These are phyloP conservation scores for Pleurotus sapidus DNA, from an alignment of 768 basidiomycete genomes.

Conservation along the genomic window DNA sequence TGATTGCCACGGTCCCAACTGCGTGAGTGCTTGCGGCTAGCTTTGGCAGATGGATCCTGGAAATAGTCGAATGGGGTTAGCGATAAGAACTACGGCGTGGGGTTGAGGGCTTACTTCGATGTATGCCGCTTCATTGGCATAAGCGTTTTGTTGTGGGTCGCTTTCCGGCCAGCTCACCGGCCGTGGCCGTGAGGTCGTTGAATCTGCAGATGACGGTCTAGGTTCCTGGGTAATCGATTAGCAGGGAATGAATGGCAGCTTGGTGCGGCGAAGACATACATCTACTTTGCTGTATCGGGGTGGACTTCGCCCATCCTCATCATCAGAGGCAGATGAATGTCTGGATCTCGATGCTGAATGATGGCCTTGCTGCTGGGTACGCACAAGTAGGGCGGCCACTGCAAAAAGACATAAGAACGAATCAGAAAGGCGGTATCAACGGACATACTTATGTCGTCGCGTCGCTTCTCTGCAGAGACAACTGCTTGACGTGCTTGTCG, in stretches of 20 bases:
- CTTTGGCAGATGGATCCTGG: slow-evolving; percentile 37
- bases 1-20: slow-evolving; percentile 57
- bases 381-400: slow-evolving; percentile 47
- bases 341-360: slow-evolving; percentile 41
- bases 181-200: background rate
- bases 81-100: slow-evolving; percentile 1
- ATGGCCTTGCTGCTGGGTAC: slow-evolving; percentile 38
- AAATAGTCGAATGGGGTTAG: slow-evolving; percentile 7
- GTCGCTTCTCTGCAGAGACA: slow-evolving; percentile 60
- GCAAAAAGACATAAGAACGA: slow-evolving; percentile 15
- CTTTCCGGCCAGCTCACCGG: slow-evolving; percentile 3
- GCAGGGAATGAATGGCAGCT: background rate
- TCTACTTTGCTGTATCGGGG: background rate
- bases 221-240: background rate
- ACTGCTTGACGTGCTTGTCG: slow-evolving; percentile 65
- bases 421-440: slow-evolving; percentile 13
- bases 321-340: slow-evolving; percentile 47
- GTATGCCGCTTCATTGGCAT: slow-evolving; percentile 7
- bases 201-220: slow-evolving; percentile 5
- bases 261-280: background rate
- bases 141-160: slow-evolving; percentile 7
- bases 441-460: slow-evolving; percentile 56
- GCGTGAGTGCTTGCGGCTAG: slow-evolving; percentile 57
- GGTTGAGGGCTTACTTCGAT: slow-evolving; percentile 2
- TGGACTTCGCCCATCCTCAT: slow-evolving; percentile 8